Base-by-base conservation (phyloP, 176 grass and related monocot species). In the Triticum dicoccoides region DNA sequence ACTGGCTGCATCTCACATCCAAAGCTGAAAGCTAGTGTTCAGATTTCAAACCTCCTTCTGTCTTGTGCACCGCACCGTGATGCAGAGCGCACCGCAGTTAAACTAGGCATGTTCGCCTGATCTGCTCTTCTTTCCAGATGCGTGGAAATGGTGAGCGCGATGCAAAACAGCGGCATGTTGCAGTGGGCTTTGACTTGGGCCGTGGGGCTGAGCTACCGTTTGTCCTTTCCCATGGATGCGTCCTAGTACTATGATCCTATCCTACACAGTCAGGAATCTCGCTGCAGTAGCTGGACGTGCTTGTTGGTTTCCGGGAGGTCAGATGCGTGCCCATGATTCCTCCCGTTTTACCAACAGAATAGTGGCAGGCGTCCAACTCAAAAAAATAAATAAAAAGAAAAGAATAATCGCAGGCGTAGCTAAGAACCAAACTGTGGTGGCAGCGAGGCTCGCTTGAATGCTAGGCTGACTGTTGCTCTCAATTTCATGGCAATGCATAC, bases 261-360 rank as follows among this genome's bases (percentile, higher is more conserved):
- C 64, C 76, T 61, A 71, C 44, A 71, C 58, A 47, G 25, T 77
- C 68, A 84, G 81, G 89, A 76, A 88, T 84, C 85, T 81, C 9
- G 14, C 0, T 0, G 45, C 13, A 13, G 24, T 32, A 76, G 24
- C 59, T 62, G 3, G 47, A 62, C 76, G 17, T 80, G 85, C 62
- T 81, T 91, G 89, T 88, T 85, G 5, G 85, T 85, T 88, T 91
- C 89, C 89, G 21, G 11, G 69, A 88, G 82, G 85, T 84, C 76
- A 81, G 81, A 81, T 80, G 37, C 81, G 37, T 63, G 45, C 35
- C 45, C 41, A 20, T 54, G 89, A 85, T 91, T 81, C 83, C 83
- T 64, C 56, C 61, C 38, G 9, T 14, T 73, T 65, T 11, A 41
- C 66, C 82, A 66, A 73, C 76, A 34, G 10, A 58, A 82, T 68